These are phyloP conservation scores for Fusarium xylarioides DNA, from an alignment of 2,329 filamentous ascomycete genomes.

Conservation along the genomic window DNA sequence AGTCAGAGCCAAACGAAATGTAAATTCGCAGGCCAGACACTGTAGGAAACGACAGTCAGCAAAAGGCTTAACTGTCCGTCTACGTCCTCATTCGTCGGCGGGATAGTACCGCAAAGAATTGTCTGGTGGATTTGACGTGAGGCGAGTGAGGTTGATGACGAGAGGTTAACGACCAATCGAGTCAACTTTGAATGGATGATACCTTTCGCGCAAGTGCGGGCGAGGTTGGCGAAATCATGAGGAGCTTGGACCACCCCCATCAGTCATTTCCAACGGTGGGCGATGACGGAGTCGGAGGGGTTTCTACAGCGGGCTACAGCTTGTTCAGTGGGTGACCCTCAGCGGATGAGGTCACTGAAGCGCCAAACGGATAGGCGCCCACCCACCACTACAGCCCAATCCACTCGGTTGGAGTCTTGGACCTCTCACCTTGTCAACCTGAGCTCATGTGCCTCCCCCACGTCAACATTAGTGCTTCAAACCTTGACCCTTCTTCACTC, in stretches of 20 bases:
- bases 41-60: conserved; percentile 22
- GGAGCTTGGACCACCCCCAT: conserved; percentile 43
- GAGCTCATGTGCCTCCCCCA: conserved; percentile 18
- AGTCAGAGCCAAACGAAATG: conserved; percentile 10
- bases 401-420: neutral
- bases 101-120: conserved; percentile 14
- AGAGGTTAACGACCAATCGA: conserved; percentile 37
- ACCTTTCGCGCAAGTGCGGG: conserved; percentile 28
- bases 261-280: conserved; percentile 18
- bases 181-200: conserved; percentile 37
- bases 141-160: conserved; percentile 34
- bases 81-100: conserved; percentile 37
- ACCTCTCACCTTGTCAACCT: conserved; percentile 10
- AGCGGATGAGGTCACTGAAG: conserved; percentile 41
- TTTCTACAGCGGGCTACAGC: conserved; percentile 16
- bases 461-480: conserved; percentile 23
- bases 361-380: conserved; percentile 6
- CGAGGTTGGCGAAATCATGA: conserved; percentile 40
- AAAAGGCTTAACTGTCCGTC: conserved; percentile 36
- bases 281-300: conserved; percentile 21
- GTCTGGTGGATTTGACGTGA: conserved; percentile 3
- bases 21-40: conserved; percentile 7
- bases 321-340: conserved; percentile 29
- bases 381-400: conserved; percentile 12
- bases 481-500: conserved; percentile 14